phyloP scores from a whole-genome alignment of 2,329 filamentous ascomycete species.

The Neoscytalidium dimidiatum region DNA sequence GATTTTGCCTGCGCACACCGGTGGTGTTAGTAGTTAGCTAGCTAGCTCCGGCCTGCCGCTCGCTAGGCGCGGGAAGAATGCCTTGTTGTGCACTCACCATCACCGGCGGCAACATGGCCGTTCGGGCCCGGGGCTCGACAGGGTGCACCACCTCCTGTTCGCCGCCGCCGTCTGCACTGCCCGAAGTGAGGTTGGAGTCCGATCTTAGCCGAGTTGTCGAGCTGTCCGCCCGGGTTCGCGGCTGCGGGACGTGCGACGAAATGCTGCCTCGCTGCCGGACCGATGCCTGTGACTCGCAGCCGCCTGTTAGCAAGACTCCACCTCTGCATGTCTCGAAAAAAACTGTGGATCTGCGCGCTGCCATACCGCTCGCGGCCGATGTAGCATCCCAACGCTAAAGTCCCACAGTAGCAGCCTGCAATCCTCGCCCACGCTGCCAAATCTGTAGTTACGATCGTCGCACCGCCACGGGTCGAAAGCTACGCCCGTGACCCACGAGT shows the following conservation, averaged over 20 bases:
- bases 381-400: slow-evolving; percentile 95
- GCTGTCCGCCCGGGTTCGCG: slow-evolving; percentile 61
- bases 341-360: slow-evolving; percentile 2
- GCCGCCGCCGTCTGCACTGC: slow-evolving; percentile 54
- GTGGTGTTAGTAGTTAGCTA: slow-evolving; percentile 25
- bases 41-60: no score
- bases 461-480: slow-evolving; percentile 97
- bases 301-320: slow-evolving; percentile 15
- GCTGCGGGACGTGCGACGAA: slow-evolving; percentile 52
- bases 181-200: slow-evolving; percentile 65
- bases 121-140: slow-evolving; percentile 81
- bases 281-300: slow-evolving; percentile 45
- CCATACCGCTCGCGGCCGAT: slow-evolving; percentile 79
- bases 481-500: slow-evolving; percentile 91
- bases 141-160: slow-evolving; percentile 67
- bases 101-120: slow-evolving; percentile 85
- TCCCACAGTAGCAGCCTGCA: slow-evolving; percentile 91
- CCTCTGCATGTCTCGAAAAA: slow-evolving; percentile 1
- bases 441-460: slow-evolving; percentile 91
- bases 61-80: slow-evolving; percentile 24
- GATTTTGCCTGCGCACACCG: slow-evolving; percentile 65
- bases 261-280: slow-evolving; percentile 59
- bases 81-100: slow-evolving; percentile 64
- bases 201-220: slow-evolving; percentile 65
- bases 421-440: slow-evolving; percentile 95